Base-by-base conservation (phyloP, 495 filamentous ascomycete species). In the Parathielavia hyrcaniae region DNA sequence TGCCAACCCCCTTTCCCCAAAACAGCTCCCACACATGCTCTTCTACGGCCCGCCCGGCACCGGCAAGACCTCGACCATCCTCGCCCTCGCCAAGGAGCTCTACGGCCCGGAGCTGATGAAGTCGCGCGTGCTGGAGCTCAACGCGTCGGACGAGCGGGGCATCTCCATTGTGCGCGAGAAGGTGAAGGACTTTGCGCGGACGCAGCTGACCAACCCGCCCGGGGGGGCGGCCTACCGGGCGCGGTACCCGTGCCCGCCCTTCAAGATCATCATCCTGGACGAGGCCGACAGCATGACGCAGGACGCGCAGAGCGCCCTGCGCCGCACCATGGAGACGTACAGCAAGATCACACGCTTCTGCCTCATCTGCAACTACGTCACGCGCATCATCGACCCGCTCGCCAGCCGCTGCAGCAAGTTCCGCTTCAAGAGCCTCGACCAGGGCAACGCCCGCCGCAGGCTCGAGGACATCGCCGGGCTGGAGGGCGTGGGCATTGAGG, bases 261-360 rank as follows among this genome's bases (percentile, higher is more conserved):
- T 95, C 81, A 98, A 97, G 77, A 95, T 98, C 69, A 90, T 97
- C 69, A 88, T 98, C 57, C 83, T 98, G 36, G 93, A 98, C 73
- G 93, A 98, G 74, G 93, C 93, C 50, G 93, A 98, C 70, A 89
- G 85, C 68, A 97, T 98, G 93, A 98, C 95, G 38, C 95, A 97
- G 72, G 93, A 98, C 71, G 93, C 93, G 44, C 93, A 98, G 78
- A 86, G 84, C 48, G 93, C 93, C 5, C 79, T 98, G 43, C 78
- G 93, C 56, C 82, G 93, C 40, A 97, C 93, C 8, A 98, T 98
- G 93, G 93, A 98, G 77, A 93, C 89, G 52, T 97, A 97, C 72
- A 87, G 82, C 72, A 90, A 88, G 67, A 97, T 97, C 67, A 99
- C 93, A 7, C 79, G 93, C 22, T 99, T 99, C 73, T 97, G 95